Conservation (phyloP, 1,284 basidiomycete species). For the Microbotryomycetes sp. region DNA sequence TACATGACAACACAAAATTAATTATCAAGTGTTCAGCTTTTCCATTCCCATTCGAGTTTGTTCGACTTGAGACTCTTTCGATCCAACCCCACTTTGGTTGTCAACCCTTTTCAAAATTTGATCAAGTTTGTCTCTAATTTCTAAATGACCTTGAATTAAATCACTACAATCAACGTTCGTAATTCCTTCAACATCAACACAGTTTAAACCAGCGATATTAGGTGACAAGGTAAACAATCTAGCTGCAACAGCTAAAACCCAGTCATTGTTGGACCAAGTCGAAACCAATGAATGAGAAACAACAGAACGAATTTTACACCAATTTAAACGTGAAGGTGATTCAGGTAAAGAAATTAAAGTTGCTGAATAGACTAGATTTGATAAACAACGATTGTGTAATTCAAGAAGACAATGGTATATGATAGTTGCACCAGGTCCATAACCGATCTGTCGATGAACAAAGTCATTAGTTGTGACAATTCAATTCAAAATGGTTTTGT, state of each 20-base stretch:
- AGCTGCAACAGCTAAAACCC: slow-evolving; percentile 51
- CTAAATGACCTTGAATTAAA: slow-evolving; percentile 20
- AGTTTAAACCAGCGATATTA: slow-evolving; percentile 44
- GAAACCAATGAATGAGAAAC: slow-evolving; percentile 48
- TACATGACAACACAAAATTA: too few relatives aligned
- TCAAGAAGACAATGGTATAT: slow-evolving; percentile 50
- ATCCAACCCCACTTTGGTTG: neutral
- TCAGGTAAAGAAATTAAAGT: slow-evolving; percentile 49
- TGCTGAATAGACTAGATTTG: slow-evolving; percentile 49
- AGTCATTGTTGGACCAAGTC: slow-evolving; percentile 46
- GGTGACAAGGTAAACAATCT: slow-evolving; percentile 47
- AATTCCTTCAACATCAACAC: slow-evolving; percentile 44
- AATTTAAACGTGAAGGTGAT: slow-evolving; percentile 46
- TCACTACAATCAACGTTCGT: slow-evolving; percentile 46
- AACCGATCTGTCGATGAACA: slow-evolving; percentile 45
- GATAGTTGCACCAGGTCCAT: slow-evolving; percentile 51
- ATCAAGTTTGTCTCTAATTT: slow-evolving; percentile 11
- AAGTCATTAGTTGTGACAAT: neutral
- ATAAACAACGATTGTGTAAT: slow-evolving; percentile 39
- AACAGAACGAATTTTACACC: slow-evolving; percentile 46
- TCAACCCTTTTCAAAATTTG: slow-evolving; percentile 16
- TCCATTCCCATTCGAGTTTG: too few relatives aligned
- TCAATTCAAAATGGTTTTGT: neutral
- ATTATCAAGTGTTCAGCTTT: too few relatives aligned
- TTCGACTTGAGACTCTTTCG: too few relatives aligned